A percentile compares a stretch with the other conserved stretches of the same genome.
These are phyloP conservation scores for Blastocystis sp. DNA, from an alignment of 352 stramenopile genomes.

Conservation along the genomic window DNA sequence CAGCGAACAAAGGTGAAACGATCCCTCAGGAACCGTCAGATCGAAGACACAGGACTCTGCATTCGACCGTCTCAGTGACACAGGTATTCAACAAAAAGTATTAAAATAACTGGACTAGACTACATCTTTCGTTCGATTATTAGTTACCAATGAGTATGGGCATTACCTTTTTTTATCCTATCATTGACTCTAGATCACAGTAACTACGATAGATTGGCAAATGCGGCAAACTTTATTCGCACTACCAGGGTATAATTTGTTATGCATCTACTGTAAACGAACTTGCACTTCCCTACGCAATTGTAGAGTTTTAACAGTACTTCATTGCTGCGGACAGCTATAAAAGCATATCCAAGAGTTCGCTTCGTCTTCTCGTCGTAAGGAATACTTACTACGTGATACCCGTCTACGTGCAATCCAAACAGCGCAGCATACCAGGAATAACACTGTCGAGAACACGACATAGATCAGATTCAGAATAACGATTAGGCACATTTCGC, in stretches of 20 bases:
- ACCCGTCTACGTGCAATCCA: not conserved
- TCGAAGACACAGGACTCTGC: too few relatives aligned
- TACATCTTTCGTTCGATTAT: too few relatives aligned
- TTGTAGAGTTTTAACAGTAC: not conserved
- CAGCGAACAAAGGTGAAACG: too few relatives aligned
- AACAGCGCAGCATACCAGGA: not conserved
- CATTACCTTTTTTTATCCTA: conserved; percentile 26
- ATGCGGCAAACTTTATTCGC: conserved; percentile 7
- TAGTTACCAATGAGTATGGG: not conserved
- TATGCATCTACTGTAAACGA: not conserved
- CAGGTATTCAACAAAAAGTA: too few relatives aligned
- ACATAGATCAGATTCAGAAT: not conserved
- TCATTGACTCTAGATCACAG: not conserved
- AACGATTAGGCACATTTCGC: conserved; percentile 18
- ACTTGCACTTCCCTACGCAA: not conserved
- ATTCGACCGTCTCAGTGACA: too few relatives aligned
- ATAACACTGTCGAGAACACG: not conserved
- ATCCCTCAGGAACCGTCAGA: too few relatives aligned
- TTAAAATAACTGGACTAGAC: too few relatives aligned
- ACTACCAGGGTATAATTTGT: not conserved
- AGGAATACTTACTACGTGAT: not conserved
- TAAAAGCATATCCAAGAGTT: conserved; percentile 11
- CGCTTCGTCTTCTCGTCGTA: not conserved
- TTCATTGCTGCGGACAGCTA: not conserved
- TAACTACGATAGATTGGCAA: not conserved